Evolutionary conservation across 768 basidiomycete genomes (phyloP), one percentile per base, ranked within the genome.

Genomic region (Mycena vitilis): DNA sequence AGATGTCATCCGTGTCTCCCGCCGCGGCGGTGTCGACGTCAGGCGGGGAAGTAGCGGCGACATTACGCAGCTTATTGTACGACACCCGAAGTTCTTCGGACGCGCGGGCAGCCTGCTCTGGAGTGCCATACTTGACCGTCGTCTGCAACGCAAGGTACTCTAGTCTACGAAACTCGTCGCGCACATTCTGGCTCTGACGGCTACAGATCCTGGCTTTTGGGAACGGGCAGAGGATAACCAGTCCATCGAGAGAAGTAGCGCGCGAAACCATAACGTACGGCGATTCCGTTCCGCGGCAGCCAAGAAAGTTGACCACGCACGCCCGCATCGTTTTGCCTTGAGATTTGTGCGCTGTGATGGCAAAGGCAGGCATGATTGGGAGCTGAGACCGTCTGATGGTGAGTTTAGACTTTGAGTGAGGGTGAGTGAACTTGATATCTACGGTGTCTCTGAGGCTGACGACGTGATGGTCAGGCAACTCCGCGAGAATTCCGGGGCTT

Each of bases 211-310:
- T 56, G 20, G 15, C n/a, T 7, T 56, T 56, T 0, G 55, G 10
- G 9, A 56, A 56, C 2, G 36, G 37, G 1, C 6, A 40, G 34
- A 56, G 20, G 37, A 56, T 56, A 1, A 42, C 55, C 0, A 56
- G 55, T 5, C 55, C 55, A 1, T 56, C 55, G 1, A 56, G 9
- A 0, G 55, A 56, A 0, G 55, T 56, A 7, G 36, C 55, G 4
- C 55, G 37, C 2, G 55, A 56, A 5, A 56, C 20, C 55, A 56
- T 56, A 15, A 56, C 55, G 15, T 56, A 56, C 37, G 55, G 55
- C 22, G 55, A 56, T n/a, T 56, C 38, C 4, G 37, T 51, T 9
- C 49, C 49, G 6, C 25, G 8, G 23, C 49, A 51, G 2, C 12
- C 12, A 4, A 9, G 5, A 10, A 56, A 23, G 22, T 56, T 38